Percentiles rank a stretch among this genome's conserved stretches.
phyloP scores from a whole-genome alignment of 2,329 filamentous ascomycete genomes.

The Phaeophleospora eucalypticola region DNA sequence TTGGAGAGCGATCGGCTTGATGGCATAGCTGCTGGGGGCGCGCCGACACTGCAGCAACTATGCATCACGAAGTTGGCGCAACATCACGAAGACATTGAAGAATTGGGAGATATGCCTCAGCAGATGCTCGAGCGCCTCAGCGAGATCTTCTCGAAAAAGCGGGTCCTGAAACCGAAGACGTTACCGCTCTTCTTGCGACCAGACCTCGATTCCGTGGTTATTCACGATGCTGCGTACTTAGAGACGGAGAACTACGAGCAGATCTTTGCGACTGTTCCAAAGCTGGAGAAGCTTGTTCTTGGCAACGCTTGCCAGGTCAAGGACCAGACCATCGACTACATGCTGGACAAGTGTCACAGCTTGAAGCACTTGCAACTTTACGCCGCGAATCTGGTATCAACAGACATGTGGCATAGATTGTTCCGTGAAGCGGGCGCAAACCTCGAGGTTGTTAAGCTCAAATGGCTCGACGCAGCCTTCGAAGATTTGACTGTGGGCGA shows the following conservation, averaged over 20 bases:
- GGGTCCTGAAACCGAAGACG: conserved; percentile 52
- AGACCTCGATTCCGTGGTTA: conserved; percentile 53
- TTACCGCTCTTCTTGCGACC: conserved; percentile 49
- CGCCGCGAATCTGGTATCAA: conserved; percentile 76
- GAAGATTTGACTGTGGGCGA: conserved; percentile 63
- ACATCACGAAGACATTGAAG: conserved; percentile 60
- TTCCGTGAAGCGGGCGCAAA: conserved; percentile 61
- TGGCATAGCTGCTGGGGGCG: conserved; percentile 61
- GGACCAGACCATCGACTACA: conserved; percentile 74
- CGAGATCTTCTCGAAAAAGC: conserved; percentile 61
- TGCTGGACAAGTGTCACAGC: conserved; percentile 65
- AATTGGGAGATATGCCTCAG: conserved; percentile 60
- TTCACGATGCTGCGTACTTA: conserved; percentile 64
- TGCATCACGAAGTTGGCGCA: conserved; percentile 62
- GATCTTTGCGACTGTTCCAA: conserved; percentile 72
- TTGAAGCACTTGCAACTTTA: conserved; percentile 75
- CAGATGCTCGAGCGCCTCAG: conserved; percentile 55
- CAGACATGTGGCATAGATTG: conserved; percentile 68
- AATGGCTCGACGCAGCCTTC: conserved; percentile 79
- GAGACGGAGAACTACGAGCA: conserved; percentile 71
- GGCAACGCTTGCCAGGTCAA: conserved; percentile 91
- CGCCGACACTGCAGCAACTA: conserved; percentile 63
- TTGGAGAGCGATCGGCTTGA: conserved; percentile 81
- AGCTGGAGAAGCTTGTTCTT: conserved; percentile 66
- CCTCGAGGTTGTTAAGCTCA: conserved; percentile 69